A percentile compares a stretch with the other conserved stretches of the same genome.
These are phyloP conservation scores for Polyporus tsugae DNA, from an alignment of 1,284 basidiomycete species.

Conservation along the genomic window DNA sequence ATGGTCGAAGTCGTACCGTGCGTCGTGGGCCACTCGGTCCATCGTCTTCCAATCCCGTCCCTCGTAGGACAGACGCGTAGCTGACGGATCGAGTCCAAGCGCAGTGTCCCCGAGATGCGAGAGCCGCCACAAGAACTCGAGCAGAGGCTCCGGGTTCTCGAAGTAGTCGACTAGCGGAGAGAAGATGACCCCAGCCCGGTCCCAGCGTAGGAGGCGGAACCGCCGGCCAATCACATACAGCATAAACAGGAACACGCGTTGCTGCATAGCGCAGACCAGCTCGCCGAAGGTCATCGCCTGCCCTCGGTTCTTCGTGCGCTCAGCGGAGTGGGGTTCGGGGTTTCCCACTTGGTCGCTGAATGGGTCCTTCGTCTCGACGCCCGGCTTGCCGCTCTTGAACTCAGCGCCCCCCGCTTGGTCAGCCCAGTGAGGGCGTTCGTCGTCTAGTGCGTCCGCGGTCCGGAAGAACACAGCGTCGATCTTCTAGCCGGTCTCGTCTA, in stretches of 20 bases:
- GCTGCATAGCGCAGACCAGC: constrained; percentile 5
- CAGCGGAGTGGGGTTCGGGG: not conserved
- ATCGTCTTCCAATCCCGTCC: not conserved
- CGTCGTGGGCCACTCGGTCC: not conserved
- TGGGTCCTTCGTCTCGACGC: not conserved
- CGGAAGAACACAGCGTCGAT: constrained; percentile 6
- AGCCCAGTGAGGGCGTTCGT: not conserved
- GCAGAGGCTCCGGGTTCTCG: not conserved
- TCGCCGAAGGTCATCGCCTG: constrained; percentile 2
- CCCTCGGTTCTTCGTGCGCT: not conserved
- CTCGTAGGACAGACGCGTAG: not conserved
- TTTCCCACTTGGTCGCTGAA: not conserved
- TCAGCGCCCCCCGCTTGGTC: not conserved
- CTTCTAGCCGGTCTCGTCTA: not conserved
- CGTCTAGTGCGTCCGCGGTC: not conserved
- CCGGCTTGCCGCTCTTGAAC: not conserved
- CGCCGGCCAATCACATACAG: constrained; percentile 13
- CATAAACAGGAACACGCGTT: constrained; percentile 14
- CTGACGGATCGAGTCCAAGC: constrained; percentile 22
- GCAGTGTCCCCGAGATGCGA: not conserved
- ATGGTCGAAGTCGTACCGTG: not conserved
- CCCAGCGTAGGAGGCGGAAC: constrained; percentile 20
- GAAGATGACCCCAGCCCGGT: constrained; percentile 14
- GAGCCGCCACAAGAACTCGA: constrained; percentile 18
- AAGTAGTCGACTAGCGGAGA: constrained; percentile 18